Evolutionary conservation across 2,329 filamentous ascomycete species (phyloP), one percentile per base, ranked within the genome.

Genomic region (Fusarium sp.): DNA sequence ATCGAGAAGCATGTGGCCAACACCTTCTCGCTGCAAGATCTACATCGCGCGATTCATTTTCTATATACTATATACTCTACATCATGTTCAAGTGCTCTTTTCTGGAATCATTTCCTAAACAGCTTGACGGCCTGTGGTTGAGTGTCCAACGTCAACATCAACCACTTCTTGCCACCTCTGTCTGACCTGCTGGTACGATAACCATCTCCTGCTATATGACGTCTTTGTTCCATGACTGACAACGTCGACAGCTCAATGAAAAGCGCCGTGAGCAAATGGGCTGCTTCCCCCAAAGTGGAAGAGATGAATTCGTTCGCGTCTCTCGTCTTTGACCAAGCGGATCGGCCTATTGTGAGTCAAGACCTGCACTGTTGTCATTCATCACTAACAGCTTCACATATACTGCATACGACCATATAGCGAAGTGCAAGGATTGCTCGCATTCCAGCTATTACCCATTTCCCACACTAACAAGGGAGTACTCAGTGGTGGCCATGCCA

Each of bases 151-250:
- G 6, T 12, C 5, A 29, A 13, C 27, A 29, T 29, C 27, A 29
- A 29, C 11, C 11, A 29, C 27, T 29, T 29, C 4, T 29, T 29
- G 2, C 27, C 27, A 13, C 4, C 27, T 13, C 27, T 11, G 5
- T 6, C 27, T 3, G 12, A 12, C 11, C 27, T 29, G 27, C 6
- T 29, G 11, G 27, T 29, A 13, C 27, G 27, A 29, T 12, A 12
- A 29, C 27, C 11, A 29, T 29, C 11, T 18, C 32, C 10, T 9
- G 1, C 16, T 34, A 6, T 9, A 6, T 18, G 0, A 18, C 16
- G 5, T 37, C 16, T 37, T 6, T 37, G 16, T 11, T 37, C 9
- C 0, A 18, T 8, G 0, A 0, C 18, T 37, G 1, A 37, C 6
- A 37, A 4, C 6, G 0, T n/a, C 10, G 18, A 37, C 10, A 37